Conservation (phyloP, 495 filamentous ascomycete genomes). For the Lophiostoma macrostomum region DNA sequence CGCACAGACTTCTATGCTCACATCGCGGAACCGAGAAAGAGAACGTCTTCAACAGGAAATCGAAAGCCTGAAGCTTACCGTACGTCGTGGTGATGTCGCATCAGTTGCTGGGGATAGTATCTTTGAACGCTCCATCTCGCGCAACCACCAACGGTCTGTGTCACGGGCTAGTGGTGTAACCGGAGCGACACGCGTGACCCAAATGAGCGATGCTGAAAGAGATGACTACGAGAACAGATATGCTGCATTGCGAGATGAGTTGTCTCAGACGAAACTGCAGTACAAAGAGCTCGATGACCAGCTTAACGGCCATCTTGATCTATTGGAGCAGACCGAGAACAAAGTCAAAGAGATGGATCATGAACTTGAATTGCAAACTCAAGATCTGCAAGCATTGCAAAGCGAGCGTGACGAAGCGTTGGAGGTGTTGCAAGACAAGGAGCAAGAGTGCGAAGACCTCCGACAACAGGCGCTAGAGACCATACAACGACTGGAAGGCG, state of each 20-base stretch:
- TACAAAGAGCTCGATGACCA: constrained; percentile 53
- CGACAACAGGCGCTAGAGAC: constrained; percentile 78
- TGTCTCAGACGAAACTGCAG: constrained; percentile 77
- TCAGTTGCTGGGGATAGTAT: constrained; percentile 83
- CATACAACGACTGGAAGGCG: constrained; percentile 76
- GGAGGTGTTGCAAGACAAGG: constrained; percentile 71
- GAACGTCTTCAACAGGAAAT: constrained; percentile 95
- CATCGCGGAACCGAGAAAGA: constrained; percentile 90
- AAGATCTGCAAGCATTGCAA: constrained; percentile 78
- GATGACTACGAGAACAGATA: constrained; percentile 82
- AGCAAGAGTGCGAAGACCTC: constrained; percentile 74
- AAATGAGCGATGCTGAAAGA: constrained; percentile 73
- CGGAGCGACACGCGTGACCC: constrained; percentile 63
- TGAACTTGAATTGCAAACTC: constrained; percentile 36
- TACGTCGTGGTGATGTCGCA: constrained; percentile 63
- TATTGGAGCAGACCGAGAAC: constrained; percentile 39
- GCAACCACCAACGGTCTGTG: constrained; percentile 67
- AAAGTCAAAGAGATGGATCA: constrained; percentile 38
- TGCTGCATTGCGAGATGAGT: constrained; percentile 77
- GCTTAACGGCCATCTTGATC: constrained; percentile 42
- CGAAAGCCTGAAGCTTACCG: constrained; percentile 86
- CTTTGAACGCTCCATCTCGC: constrained; percentile 86
- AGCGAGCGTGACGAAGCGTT: constrained; percentile 84
- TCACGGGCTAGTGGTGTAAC: constrained; percentile 77
- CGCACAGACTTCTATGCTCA: constrained; percentile 96